These are phyloP conservation scores for Amanita polypyramis DNA, from an alignment of 768 basidiomycete species.

Conservation along the genomic window DNA sequence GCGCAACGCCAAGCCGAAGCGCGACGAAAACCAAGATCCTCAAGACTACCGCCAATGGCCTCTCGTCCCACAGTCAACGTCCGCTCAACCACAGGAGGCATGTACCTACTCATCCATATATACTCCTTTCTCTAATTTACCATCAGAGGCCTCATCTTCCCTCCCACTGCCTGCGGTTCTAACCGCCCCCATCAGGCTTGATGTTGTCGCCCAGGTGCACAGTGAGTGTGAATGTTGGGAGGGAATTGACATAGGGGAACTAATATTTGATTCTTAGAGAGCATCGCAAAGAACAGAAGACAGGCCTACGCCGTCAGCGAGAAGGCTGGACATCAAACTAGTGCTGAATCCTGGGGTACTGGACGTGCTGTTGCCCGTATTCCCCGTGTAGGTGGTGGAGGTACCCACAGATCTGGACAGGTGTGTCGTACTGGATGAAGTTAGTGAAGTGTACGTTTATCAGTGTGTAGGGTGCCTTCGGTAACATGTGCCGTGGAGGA, in stretches of 20 bases:
- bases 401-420: slow-evolving; percentile 98
- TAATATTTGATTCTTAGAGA: slow-evolving; percentile 46
- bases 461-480: slow-evolving; percentile 78
- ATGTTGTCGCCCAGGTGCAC: slow-evolving; percentile 98
- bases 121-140: slow-evolving; percentile 8
- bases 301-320: slow-evolving; percentile 95
- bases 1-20: background rate
- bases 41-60: slow-evolving; percentile 64
- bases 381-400: slow-evolving; percentile 98
- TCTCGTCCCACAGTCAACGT: slow-evolving; percentile 89
- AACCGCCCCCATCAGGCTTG: slow-evolving; percentile 95
- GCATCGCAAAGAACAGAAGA: slow-evolving; percentile 95
- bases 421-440: slow-evolving; percentile 26
- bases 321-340: slow-evolving; percentile 99
- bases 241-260: background rate
- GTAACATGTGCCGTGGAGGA: slow-evolving; percentile 99
- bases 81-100: slow-evolving; percentile 67
- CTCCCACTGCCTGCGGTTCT: slow-evolving; percentile 92
- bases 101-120: slow-evolving; percentile 11
- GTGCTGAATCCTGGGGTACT: slow-evolving; percentile 99
- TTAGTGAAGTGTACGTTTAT: slow-evolving; percentile 3
- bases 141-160: slow-evolving; percentile 72
- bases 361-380: slow-evolving; percentile 99
- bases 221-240: slow-evolving; percentile 49
- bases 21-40: slow-evolving; percentile 9